phyloP scores from a whole-genome alignment of 2,329 filamentous ascomycete species.

The Colletotrichum euphorbiae region DNA sequence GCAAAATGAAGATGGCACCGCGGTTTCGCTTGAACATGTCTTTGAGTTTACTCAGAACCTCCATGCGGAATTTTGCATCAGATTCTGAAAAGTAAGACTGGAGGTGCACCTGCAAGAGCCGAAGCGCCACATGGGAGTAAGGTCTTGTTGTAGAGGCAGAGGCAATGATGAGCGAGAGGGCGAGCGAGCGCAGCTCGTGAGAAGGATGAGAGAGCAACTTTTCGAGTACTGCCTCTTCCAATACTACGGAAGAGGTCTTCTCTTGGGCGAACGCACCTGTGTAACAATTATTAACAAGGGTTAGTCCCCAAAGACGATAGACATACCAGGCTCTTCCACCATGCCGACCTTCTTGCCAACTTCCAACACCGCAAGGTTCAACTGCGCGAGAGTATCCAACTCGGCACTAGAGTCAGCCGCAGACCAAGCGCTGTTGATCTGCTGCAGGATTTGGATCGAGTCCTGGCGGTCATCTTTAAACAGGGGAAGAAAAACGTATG shows the following conservation, averaged over 20 bases:
- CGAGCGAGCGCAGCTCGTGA: constrained; percentile 78
- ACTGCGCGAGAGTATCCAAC: constrained; percentile 64
- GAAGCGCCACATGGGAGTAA: constrained; percentile 71
- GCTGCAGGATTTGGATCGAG: constrained; percentile 68
- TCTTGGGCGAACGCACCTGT: constrained; percentile 26
- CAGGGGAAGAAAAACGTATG: constrained; percentile 71
- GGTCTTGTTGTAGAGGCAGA: constrained; percentile 81
- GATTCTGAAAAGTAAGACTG: constrained; percentile 82
- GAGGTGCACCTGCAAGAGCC: constrained; percentile 73
- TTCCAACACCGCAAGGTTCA: constrained; percentile 76
- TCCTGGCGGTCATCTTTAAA: constrained; percentile 68
- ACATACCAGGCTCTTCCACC: constrained; percentile 73
- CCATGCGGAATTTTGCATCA: constrained; percentile 87
- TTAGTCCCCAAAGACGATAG: constrained; percentile 23
- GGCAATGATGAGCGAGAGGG: constrained; percentile 81
- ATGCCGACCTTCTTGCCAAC: constrained; percentile 77
- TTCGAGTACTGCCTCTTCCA: constrained; percentile 61
- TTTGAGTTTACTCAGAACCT: constrained; percentile 79
- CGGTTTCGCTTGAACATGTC: constrained; percentile 82
- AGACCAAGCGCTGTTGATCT: constrained; percentile 64
- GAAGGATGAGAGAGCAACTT: constrained; percentile 66
- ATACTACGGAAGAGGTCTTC: constrained; percentile 43
- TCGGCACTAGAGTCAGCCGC: constrained; percentile 58
- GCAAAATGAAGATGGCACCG: constrained; percentile 70
- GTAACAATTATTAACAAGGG: neutral